A percentile compares a stretch with the other conserved stretches of the same genome.
These are phyloP conservation scores for Plasmodium malariae DNA, from an alignment of 169 alveolate genomes.

Conservation along the genomic window DNA sequence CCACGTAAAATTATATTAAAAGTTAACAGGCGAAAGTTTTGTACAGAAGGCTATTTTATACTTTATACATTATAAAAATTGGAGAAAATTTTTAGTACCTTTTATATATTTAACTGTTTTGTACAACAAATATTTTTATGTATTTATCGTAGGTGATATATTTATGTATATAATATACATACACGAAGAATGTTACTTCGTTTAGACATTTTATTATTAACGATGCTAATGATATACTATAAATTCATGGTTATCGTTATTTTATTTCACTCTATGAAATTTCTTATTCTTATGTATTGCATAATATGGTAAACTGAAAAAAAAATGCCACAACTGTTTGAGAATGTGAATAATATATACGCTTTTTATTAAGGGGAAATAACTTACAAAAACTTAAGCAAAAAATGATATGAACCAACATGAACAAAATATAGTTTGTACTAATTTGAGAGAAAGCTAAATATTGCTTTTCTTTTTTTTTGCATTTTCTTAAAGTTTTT, in stretches of 20 bases:
- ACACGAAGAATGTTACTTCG: neutral
- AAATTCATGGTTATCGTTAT: neutral
- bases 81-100: too few species aligned
- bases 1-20: neutral
- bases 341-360: neutral
- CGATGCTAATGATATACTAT: neutral
- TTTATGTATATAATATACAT: too few species aligned
- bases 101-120: too few species aligned
- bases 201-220: too few species aligned
- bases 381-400: too few species aligned
- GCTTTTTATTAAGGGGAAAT: neutral
- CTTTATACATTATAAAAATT: too few species aligned
- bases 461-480: neutral
- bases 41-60: too few species aligned
- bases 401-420: too few species aligned
- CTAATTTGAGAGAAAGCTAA: neutral
- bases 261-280: neutral
- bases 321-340: too few species aligned
- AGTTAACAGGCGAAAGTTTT: neutral
- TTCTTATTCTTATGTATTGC: neutral
- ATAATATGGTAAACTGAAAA: neutral
- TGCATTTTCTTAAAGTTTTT: neutral
- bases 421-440: too few species aligned
- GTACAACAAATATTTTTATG: too few species aligned
- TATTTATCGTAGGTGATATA: too few species aligned